Percentiles rank a stretch among this genome's conserved stretches.
Evolutionary conservation across 495 filamentous ascomycete genomes (phyloP).

Genomic region (Terfezia boudieri): DNA sequence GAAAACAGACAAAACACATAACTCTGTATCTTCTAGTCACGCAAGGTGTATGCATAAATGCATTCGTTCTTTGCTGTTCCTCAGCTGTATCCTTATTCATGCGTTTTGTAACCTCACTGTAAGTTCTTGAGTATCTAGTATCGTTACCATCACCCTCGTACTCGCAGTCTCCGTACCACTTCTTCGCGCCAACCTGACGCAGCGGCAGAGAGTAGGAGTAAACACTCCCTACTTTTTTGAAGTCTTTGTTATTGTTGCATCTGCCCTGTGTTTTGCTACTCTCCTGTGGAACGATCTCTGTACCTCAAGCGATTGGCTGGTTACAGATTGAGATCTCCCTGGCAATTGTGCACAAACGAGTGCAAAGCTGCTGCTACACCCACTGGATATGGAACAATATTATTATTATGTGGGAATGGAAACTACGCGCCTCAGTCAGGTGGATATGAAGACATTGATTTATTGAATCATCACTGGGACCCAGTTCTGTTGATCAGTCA

Average conservation of each 20-base stretch:
- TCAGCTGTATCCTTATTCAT: conserved; percentile 12
- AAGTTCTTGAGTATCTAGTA: conserved; percentile 11
- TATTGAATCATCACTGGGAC: no score
- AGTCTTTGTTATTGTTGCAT: conserved; percentile 16
- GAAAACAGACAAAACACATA: conserved; percentile 15
- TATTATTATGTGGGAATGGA: neutral
- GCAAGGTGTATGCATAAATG: conserved; percentile 9
- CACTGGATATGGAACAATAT: neutral
- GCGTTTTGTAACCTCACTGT: conserved; percentile 10
- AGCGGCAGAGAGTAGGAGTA: conserved; percentile 10
- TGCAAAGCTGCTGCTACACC: conserved; percentile 11
- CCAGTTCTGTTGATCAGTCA: no score
- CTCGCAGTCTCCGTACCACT: conserved; percentile 15
- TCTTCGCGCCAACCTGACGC: conserved; percentile 13
- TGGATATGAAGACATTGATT: no score
- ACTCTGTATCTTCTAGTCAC: conserved; percentile 13
- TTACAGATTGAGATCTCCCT: conserved; percentile 16
- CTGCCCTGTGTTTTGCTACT: conserved; percentile 16
- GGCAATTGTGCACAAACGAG: conserved; percentile 16
- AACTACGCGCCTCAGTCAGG: no score
- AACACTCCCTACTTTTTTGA: conserved; percentile 16
- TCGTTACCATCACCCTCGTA: conserved; percentile 18
- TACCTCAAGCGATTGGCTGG: conserved; percentile 18
- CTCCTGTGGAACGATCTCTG: conserved; percentile 15
- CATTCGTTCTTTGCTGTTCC: conserved; percentile 15